Base-by-base conservation (phyloP, 805 yeast genomes). In the Candida dajiaensis region DNA sequence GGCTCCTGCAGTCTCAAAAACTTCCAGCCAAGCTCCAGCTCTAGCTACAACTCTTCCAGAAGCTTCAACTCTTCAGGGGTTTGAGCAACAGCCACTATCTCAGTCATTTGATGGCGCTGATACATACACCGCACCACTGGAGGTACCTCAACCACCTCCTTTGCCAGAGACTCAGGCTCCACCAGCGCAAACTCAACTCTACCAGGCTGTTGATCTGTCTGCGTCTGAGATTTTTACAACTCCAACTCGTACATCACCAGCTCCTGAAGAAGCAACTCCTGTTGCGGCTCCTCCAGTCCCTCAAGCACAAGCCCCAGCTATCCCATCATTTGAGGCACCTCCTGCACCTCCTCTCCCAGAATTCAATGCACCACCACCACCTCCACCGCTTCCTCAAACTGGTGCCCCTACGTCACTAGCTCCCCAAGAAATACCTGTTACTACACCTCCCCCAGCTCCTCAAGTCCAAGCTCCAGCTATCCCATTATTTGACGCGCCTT, bases 311-410 rank as follows among this genome's bases (percentile, higher is more conserved):
- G 35, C 21, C 7, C 40, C 21, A 18, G 51, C 50, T 12, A 33
- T 33, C 8, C 21, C 37, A 33, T 16, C 48, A 51, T 28, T 28
- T 13, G 31, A 28, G 5, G 31, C 55, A 2, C 40, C 67, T 8
- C 62, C 72, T 7, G 68, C 72, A 6, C 61, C 68, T 6, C 59
- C 72, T 7, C 69, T 74, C 11, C 57, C 62, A 13, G 54, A 62
- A 13, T 50, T 58, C 10, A 48, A 57, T 12, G n/a, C n/a, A n/a
- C n/a, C n/a, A n/a, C 65, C 65, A 20, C 51, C 58, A 12, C 56
- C 61, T 21, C 54, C 56, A 6, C 50, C 53, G 13, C 50, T 63
- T 4, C 64, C 65, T 8, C 41, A 54, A n/a, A 56, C 58, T 20
- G 43, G 62, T 20, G 61, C 63, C 4, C 63, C 64, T 8, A 59